Percentiles rank a stretch among this genome's conserved stretches.
Evolutionary conservation across 768 basidiomycete species (phyloP).

Genomic region (Rhizopogon vesiculosus): DNA sequence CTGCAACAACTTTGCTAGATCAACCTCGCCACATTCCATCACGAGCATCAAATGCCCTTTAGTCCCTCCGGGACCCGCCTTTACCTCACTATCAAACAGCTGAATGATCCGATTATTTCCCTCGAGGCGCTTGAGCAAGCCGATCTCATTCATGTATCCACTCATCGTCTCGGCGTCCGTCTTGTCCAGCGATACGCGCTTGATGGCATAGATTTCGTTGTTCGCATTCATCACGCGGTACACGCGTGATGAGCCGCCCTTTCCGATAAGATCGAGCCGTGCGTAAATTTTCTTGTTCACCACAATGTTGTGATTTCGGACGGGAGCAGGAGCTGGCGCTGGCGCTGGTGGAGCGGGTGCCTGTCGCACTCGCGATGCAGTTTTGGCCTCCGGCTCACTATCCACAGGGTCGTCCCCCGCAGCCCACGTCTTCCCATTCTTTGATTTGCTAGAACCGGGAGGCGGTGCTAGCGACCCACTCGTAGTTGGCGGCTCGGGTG

Average conservation of each 20-base stretch:
- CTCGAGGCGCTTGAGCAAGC: slow-evolving; percentile 85
- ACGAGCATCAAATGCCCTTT: slow-evolving; percentile 80
- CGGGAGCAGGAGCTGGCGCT: slow-evolving; percentile 14
- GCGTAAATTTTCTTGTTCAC: slow-evolving; percentile 78
- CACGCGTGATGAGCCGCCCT: slow-evolving; percentile 93
- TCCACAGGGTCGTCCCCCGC: slow-evolving; percentile 39
- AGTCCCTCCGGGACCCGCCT: slow-evolving; percentile 53
- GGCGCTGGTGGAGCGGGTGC: slow-evolving; percentile 31
- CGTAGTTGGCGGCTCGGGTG: slow-evolving; percentile 52
- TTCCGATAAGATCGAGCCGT: slow-evolving; percentile 85
- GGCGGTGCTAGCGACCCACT: slow-evolving; percentile 24
- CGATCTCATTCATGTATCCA: slow-evolving; percentile 96
- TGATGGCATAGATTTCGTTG: slow-evolving; percentile 84
- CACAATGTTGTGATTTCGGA: slow-evolving; percentile 36
- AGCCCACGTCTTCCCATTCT: slow-evolving; percentile 40
- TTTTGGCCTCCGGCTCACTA: slow-evolving; percentile 29
- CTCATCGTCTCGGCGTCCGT: slow-evolving; percentile 86
- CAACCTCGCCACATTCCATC: slow-evolving; percentile 97
- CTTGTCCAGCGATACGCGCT: slow-evolving; percentile 86
- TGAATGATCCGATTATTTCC: slow-evolving; percentile 92
- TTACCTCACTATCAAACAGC: slow-evolving; percentile 87
- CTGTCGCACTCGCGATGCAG: slow-evolving; percentile 18
- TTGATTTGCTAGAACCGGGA: slow-evolving; percentile 13
- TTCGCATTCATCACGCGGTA: slow-evolving; percentile 80
- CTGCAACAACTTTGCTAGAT: slow-evolving; percentile 77